Evolutionary conservation across 768 basidiomycete species (phyloP).

Genomic region (Auricularia heimuer): DNA sequence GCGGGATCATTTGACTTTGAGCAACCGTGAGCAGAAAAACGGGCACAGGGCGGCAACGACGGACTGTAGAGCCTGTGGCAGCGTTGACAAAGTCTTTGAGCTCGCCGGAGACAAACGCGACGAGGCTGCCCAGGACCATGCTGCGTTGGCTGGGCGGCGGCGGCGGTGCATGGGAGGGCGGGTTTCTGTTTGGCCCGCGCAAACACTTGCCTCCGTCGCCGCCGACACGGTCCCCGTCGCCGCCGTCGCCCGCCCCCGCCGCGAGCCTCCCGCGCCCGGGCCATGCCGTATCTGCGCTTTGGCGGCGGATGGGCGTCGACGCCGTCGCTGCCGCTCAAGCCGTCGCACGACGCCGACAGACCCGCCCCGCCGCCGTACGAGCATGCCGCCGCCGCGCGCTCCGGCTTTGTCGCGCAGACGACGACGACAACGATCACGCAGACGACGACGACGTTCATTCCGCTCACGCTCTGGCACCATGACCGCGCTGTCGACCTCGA

Average conservation of each 20-base stretch:
- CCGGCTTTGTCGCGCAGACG: background rate
- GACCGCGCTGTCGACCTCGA: constrained; percentile 18
- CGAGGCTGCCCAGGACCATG: background rate
- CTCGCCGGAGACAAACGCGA: background rate
- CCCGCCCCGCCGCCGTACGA: constrained; percentile 28
- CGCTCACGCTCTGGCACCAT: constrained; percentile 55
- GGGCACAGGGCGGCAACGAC: background rate
- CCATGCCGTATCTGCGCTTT: background rate
- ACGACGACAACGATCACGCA: constrained; percentile 32
- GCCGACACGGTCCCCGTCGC: too few species aligned
- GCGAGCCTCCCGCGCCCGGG: background rate
- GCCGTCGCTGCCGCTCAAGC: constrained; percentile 5
- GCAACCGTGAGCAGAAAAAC: too few species aligned
- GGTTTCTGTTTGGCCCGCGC: background rate
- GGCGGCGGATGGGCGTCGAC: background rate
- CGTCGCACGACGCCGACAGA: constrained; percentile 17
- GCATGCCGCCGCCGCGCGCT: constrained; percentile 6
- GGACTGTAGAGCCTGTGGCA: background rate
- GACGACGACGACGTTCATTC: constrained; percentile 46
- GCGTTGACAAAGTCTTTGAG: background rate
- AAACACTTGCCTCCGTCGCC: too few species aligned
- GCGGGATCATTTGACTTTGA: background rate
- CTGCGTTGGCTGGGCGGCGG: background rate
- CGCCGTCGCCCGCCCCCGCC: too few species aligned
- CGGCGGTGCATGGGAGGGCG: background rate